phyloP scores from a whole-genome alignment of 106 monocot genomes.

The Platanthera guangdongensis region DNA sequence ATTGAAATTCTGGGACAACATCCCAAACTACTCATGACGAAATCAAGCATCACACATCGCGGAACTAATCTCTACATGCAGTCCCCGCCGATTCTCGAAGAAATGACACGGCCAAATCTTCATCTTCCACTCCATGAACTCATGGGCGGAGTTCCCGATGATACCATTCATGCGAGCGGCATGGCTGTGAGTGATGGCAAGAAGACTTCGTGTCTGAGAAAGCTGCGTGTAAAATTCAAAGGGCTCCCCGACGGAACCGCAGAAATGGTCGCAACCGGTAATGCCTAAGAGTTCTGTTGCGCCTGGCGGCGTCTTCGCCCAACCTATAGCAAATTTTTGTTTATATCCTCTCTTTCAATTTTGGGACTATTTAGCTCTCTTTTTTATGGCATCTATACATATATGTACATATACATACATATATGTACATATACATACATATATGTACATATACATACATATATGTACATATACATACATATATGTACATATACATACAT shows the following conservation, averaged over 20 bases:
- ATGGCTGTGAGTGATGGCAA: slow-evolving; percentile 41
- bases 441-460: too few relatives aligned
- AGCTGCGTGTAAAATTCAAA: slow-evolving; percentile 67
- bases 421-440: too few relatives aligned
- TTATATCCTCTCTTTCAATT: too few relatives aligned
- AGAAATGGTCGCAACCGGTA: slow-evolving; percentile 35
- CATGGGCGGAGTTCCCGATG: slow-evolving; percentile 35
- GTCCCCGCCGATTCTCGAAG: slow-evolving; percentile 79
- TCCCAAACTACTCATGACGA: slow-evolving; percentile 50
- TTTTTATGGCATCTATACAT: too few relatives aligned
- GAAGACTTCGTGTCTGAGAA: slow-evolving; percentile 52
- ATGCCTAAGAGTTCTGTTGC: slow-evolving; percentile 4
- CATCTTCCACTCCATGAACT: slow-evolving; percentile 59
- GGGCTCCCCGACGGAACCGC: slow-evolving; percentile 19
- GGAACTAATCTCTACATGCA: slow-evolving; percentile 91
- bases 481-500: too few relatives aligned
- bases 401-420: too few relatives aligned
- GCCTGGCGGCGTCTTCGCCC: too few relatives aligned
- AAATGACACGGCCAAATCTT: slow-evolving; percentile 89
- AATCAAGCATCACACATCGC: slow-evolving; percentile 58
- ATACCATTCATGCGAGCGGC: slow-evolving; percentile 72
- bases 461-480: too few relatives aligned
- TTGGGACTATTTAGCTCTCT: too few relatives aligned
- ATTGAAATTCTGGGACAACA: slow-evolving; percentile 68
- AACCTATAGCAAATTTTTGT: too few relatives aligned